Base-by-base conservation (phyloP, 2,329 filamentous ascomycete species). In the Coniochaeta pulveracea region DNA sequence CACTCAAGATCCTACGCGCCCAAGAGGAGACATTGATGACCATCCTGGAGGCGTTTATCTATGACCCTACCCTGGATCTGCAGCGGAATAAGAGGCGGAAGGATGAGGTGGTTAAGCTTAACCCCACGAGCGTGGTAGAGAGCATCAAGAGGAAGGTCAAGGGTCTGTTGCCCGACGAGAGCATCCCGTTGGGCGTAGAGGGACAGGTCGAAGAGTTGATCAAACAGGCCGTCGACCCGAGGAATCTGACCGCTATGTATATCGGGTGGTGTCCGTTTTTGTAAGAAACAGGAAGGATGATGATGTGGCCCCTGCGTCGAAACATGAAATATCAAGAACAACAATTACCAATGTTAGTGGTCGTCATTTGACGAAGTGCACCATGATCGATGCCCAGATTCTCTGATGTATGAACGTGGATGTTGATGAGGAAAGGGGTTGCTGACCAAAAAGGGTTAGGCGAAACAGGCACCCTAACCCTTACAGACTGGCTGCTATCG, bases 1-100 rank as follows among this genome's bases (percentile, higher is more conserved):
- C 86, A 9, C 68, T 96, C 39, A 69, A 73, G 26, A 76, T 95
- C 18, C 66, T 96, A 8, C 72, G 91, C 2, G 83, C 93, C 53
- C 86, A 95, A 49, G 83, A 95, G 55, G 93, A 98, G 57, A 94
- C 89, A 24, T 64, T 98, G 37, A 94, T 98, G 79, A 95, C 89
- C 0, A 89, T 98, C 32, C 67, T 99, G 2, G 93, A 98, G 60
- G 88, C 91, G 0, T 99, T 98, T 51, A 73, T 98, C 43, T 88
- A 98, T 51, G 91, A 99, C 52, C 91, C 91, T 0, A 96, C 93
- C 10, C 77, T 94, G 10, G 93, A 99, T 50, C 76, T 96, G 41
- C 75, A 95, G 47, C 63, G 63, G 41, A 80, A 80, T 34, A 85
- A 81, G 52, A 76, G 74, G 45, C 65, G 68, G 54, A 69, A 49